Percentiles rank a stretch among this genome's conserved stretches.
Conservation (phyloP, 2,329 filamentous ascomycete genomes). For the Talaromyces sp. region DNA sequence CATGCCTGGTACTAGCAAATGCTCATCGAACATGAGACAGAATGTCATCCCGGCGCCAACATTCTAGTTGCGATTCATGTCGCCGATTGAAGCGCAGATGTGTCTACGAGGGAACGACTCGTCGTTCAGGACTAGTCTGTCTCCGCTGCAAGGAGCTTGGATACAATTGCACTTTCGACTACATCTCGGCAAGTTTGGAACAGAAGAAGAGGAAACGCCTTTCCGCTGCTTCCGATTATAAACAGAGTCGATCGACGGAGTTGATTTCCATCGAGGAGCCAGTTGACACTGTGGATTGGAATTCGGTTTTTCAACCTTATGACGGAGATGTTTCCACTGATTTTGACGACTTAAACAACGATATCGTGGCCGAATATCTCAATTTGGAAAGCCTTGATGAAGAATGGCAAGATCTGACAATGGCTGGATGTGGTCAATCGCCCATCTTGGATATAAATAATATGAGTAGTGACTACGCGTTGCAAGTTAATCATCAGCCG, state of each 20-base stretch:
- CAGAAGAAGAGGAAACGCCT: not conserved
- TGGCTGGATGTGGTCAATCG: not conserved
- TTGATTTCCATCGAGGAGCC: not conserved
- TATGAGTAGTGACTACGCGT: not conserved
- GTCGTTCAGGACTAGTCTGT: not conserved
- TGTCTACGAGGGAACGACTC: not conserved
- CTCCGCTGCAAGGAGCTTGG: not conserved
- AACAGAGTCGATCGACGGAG: not conserved
- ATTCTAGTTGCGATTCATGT: constrained; percentile 8
- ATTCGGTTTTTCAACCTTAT: not conserved
- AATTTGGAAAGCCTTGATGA: not conserved
- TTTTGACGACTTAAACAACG: not conserved
- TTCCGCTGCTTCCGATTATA: not conserved
- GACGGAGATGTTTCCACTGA: not conserved
- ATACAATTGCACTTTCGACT: constrained; percentile 6
- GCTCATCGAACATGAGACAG: not conserved
- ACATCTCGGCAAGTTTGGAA: not conserved
- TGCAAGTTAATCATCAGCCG: not conserved
- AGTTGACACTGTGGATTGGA: not conserved
- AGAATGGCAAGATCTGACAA: not conserved
- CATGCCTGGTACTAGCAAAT: not conserved
- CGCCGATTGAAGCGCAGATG: constrained; percentile 9
- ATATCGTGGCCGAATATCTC: not conserved
- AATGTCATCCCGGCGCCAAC: not conserved
- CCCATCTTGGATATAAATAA: not conserved